Evolutionary conservation across 352 stramenopile genomes (phyloP).

Genomic region (Aphanomyces euteiches): DNA sequence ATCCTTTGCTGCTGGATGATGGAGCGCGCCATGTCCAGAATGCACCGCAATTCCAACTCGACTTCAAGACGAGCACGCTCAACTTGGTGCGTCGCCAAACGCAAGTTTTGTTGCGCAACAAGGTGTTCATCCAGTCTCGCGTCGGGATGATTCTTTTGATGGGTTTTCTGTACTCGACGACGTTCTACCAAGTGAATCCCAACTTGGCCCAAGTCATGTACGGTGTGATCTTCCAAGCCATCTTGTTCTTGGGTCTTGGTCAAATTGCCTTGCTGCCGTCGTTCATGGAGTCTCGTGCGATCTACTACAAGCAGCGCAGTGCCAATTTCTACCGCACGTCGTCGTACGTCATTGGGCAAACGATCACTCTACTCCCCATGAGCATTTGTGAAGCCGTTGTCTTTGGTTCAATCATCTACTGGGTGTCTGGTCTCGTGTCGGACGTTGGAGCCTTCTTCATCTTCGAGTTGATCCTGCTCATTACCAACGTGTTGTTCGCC

Average conservation of each 20-base stretch:
- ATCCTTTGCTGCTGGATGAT: conserved; percentile 30
- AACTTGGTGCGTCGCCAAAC: conserved; percentile 39
- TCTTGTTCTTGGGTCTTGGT: conserved; percentile 72
- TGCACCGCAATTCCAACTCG: conserved; percentile 40
- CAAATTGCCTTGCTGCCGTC: conserved; percentile 62
- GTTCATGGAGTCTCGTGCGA: conserved; percentile 50
- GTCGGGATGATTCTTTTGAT: conserved; percentile 39
- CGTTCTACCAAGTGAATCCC: conserved; percentile 45
- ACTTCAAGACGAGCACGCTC: conserved; percentile 27
- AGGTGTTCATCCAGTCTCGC: conserved; percentile 39
- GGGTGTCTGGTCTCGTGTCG: conserved; percentile 57
- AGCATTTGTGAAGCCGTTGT: conserved; percentile 54
- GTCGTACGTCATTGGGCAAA: conserved; percentile 55
- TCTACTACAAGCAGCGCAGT: conserved; percentile 64
- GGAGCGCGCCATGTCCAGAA: conserved; percentile 33
- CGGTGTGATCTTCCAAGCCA: conserved; percentile 70
- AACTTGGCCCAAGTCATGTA: conserved; percentile 39
- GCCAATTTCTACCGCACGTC: conserved; percentile 80
- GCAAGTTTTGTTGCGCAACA: conserved; percentile 40
- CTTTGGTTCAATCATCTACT: conserved; percentile 62
- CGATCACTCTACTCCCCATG: conserved; percentile 38
- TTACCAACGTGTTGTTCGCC: conserved; percentile 34
- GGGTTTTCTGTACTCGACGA: conserved; percentile 41
- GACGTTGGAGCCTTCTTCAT: conserved; percentile 40
- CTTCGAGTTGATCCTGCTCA: conserved; percentile 34